Base-by-base conservation (phyloP, 129 eudicot genomes). In the Flaveria sonorensis region DNA sequence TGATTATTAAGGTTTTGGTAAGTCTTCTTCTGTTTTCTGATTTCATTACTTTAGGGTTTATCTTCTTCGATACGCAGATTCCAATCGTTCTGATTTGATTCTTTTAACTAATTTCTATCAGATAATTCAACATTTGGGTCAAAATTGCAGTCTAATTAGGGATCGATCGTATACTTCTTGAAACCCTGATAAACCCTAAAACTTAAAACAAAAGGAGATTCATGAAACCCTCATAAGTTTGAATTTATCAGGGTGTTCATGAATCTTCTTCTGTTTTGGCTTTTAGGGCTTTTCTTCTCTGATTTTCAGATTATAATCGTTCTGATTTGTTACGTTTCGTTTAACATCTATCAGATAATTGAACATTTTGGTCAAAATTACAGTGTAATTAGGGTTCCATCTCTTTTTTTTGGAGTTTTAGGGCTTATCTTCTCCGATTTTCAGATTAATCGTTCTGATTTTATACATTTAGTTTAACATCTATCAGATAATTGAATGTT, bases 61-160 rank as follows among this genome's bases (percentile, higher is more conserved):
- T 30, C 36, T 30, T 30, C 6, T 30, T 30, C 6, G 36, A 30
- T 28, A 3, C 4, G 36, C 36, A 30, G 36, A 30, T 4, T 30
- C 6, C 36, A 4, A 30, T 30, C 36, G 36, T 30, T 30, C 36
- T 30, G 36, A 30, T 30, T 30, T 30, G 36, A 30, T 30, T 30
- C 36, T 30, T 30, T 30, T 30, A 30, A 30, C 36, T 28, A n/a
- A n/a, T 30, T 30, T 30, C 36, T 30, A 30, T 30, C 36, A 30
- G 36, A 72, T 56, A 3, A 7, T 56, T 55, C 3, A 7, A 9
- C 10, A 32, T 66, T 20, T 36, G 52, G 74, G 28, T 77, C 55
- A 60, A 67, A 66, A 51, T 66, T 5, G n/a, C 26, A 59, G 52
- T 70, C n/a, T 21, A 16, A 20, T 65, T 65, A 48, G 16, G 53